Conservation (phyloP, 75 land plant species). For the Pseudotsuga menziesii region DNA sequence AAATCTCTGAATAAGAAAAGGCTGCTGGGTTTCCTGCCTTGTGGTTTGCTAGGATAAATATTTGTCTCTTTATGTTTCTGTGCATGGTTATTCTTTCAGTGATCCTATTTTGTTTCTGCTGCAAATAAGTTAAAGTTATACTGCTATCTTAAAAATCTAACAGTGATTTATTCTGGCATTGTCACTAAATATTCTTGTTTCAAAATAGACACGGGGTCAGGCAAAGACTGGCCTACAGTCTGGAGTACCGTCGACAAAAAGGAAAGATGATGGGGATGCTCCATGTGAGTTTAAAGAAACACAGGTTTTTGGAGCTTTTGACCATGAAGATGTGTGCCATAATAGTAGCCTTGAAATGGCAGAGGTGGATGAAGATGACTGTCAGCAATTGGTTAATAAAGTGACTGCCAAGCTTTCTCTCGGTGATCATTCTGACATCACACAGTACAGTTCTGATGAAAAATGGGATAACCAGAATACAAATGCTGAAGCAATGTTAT, state of each 20-base stretch:
- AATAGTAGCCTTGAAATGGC: not conserved
- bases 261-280: slow-evolving; percentile 3
- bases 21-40: too few relatives aligned
- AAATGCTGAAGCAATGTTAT: slow-evolving; percentile 10
- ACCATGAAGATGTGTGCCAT: not conserved
- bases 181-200: slow-evolving; percentile 8
- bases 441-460: slow-evolving; percentile 8
- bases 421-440: slow-evolving; percentile 8
- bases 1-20: too few relatives aligned
- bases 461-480: slow-evolving; percentile 4
- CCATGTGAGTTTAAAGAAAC: not conserved
- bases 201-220: slow-evolving; percentile 12
- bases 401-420: slow-evolving; percentile 25
- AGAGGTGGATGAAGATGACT: slow-evolving; percentile 12
- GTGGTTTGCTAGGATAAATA: too few relatives aligned
- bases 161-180: not conserved
- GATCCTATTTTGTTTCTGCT: too few relatives aligned
- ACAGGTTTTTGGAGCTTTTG: not conserved
- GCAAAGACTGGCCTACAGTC: slow-evolving; percentile 6
- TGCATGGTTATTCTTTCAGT: too few relatives aligned
- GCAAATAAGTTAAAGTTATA: too few relatives aligned
- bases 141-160: too few relatives aligned
- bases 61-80: too few relatives aligned
- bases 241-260: not conserved
- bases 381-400: slow-evolving; percentile 20